phyloP scores from a whole-genome alignment of 371 early-diverging fungal genomes.

The Fennellomyces sp. region DNA sequence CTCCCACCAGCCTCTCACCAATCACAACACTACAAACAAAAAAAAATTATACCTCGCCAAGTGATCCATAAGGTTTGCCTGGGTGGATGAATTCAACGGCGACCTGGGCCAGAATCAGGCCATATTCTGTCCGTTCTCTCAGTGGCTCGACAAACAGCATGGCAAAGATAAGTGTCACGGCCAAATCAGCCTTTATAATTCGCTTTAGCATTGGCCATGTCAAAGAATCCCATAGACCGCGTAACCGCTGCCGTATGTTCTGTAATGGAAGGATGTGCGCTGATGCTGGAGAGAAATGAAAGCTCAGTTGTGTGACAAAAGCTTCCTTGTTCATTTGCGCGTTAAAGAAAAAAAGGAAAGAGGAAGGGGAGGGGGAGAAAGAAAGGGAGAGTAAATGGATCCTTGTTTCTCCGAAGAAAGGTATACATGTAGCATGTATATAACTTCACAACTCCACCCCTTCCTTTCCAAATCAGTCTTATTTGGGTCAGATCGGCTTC shows the following conservation, averaged over 20 bases:
- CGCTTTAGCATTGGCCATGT: slow-evolving; percentile 43
- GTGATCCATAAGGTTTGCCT: slow-evolving; percentile 41
- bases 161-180: slow-evolving; percentile 38
- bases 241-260: slow-evolving; percentile 32
- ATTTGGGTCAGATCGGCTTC: not conserved
- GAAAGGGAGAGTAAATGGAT: not conserved
- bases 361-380: slow-evolving; percentile 2
- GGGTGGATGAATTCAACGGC: slow-evolving; percentile 54
- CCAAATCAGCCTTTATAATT: slow-evolving; percentile 48
- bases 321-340: slow-evolving; percentile 20
- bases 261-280: slow-evolving; percentile 31
- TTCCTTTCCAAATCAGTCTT: not conserved
- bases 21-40: not conserved
- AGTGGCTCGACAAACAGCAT: slow-evolving; percentile 35
- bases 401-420: slow-evolving; percentile 1
- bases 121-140: slow-evolving; percentile 16
- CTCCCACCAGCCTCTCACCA: not conserved
- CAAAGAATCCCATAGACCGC: slow-evolving; percentile 36
- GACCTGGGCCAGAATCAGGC: slow-evolving; percentile 34
- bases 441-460: not conserved
- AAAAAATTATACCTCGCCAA: slow-evolving; percentile 33
- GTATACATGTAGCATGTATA: too few relatives aligned
- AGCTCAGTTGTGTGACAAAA: slow-evolving; percentile 21
- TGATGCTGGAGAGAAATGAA: slow-evolving; percentile 37
- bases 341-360: not conserved